Evolutionary conservation across 306 rosid species (phyloP), one percentile per base, ranked within the genome.

Genomic region (Argentina anserina): DNA sequence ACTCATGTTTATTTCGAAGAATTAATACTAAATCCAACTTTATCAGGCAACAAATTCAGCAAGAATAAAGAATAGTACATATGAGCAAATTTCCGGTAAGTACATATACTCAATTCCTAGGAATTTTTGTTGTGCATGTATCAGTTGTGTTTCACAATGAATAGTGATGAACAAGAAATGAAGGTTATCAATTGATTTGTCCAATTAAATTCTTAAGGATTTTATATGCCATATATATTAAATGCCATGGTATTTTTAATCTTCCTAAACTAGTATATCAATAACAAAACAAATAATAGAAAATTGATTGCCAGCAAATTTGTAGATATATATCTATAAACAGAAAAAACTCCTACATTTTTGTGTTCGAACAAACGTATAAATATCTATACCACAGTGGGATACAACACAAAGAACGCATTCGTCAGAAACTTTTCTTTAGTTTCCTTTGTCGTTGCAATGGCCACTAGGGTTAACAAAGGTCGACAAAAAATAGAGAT

Each of bases 401-500:
- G 9, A 6, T 45, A 45, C 59, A 21, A 0, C 29, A 52, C 59
- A 52, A 52, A 53, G 6, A 53, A 53, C 21, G 26, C 31, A 1
- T 23, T 53, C 10, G 21, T 5, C 4, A 46, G n/a, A 46, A 46
- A 6, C 7, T 1, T 17, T 49, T 7, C 7, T 1, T n/a, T n/a
- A 2, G n/a, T 23, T 50, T 4, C 26, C 4, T 0, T 9, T 21
- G 31, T 10, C 2, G 14, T 23, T 21, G 15, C 28, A 21, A 3
- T 53, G 60, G 21, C 4, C 29, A 6, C 10, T 9, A 21, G 15
- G 15, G 23, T 29, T 14, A 53, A 23, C 17, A 75, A 68, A 82
- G 88, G 92, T 3, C 82, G 90, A 3, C 70, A 81, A 15, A 88
- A 76, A 72, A 78, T 88, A 18, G 79, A 80, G 70, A 83, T 88